Percentiles rank a stretch among this genome's conserved stretches.
These are phyloP conservation scores for Prosopis cineraria DNA, from an alignment of 306 rosid genomes.

Conservation along the genomic window DNA sequence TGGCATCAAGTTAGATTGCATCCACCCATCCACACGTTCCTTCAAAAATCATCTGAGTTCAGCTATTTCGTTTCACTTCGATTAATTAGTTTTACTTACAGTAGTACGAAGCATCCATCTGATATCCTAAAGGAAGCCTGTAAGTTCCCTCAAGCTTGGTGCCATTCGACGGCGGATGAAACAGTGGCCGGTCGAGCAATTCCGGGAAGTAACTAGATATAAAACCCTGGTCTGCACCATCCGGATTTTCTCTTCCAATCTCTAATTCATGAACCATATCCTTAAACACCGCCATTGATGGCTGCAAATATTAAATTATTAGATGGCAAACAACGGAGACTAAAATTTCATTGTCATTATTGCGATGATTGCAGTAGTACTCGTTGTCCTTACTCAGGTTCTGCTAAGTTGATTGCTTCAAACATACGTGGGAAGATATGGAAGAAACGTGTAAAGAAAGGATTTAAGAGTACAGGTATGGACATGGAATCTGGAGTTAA, in stretches of 20 bases:
- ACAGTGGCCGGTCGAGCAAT: slow-evolving; percentile 83
- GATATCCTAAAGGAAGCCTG: slow-evolving; percentile 95
- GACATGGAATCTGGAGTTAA: background rate
- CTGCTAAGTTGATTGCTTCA: background rate
- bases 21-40: background rate
- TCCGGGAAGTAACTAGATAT: slow-evolving; percentile 85
- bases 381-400: background rate
- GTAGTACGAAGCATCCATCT: slow-evolving; percentile 97
- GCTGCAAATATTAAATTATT: slow-evolving; percentile 54
- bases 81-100: slow-evolving; percentile 50
- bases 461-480: background rate
- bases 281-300: slow-evolving; percentile 73
- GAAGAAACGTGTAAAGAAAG: background rate
- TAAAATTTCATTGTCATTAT: background rate
- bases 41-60: background rate
- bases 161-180: slow-evolving; percentile 68
- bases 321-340: slow-evolving; percentile 15
- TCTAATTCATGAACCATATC: slow-evolving; percentile 74
- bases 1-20: slow-evolving; percentile 22
- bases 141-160: slow-evolving; percentile 79
- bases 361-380: background rate
- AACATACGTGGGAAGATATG: background rate
- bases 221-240: slow-evolving; percentile 99
- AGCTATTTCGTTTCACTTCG: background rate
- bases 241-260: slow-evolving; percentile 78